Base-by-base conservation (phyloP, 2,329 filamentous ascomycete genomes). In the Balansia obtecta region DNA sequence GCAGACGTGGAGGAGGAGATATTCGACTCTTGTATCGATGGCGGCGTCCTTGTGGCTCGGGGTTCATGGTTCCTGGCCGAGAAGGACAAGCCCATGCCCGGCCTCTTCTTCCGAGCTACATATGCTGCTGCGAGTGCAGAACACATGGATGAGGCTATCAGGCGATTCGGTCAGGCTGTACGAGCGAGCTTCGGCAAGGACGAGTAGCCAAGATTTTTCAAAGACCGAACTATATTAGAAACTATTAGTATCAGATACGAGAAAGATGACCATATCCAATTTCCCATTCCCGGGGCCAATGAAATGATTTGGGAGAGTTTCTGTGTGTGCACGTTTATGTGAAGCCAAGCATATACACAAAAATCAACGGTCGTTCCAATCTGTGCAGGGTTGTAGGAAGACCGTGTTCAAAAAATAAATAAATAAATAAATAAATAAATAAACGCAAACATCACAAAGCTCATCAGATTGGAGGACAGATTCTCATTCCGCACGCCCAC, bases 1-100 rank as follows among this genome's bases (percentile, higher is more conserved):
- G 65, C 78, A 22, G 79, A 80, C 37, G 74, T 98, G 41, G 93
- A 98, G 67, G 83, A 95, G 59, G 81, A 86, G 50, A 88, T 98
- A 43, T 97, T 95, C 73, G 68, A 86, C 58, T 74, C 77, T 0
- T 83, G 83, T 55, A 83, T 96, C 50, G 77, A 82, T 3, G 78
- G 85, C 58, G 85, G 87, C 20, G 87, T 93, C 4, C 74, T 98
- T 44, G 75, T 93, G 2, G 88, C 86, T 52, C 78, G 86, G 45
- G 93, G 93, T 3, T 90, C 83, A 45, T 98, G 90, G 90, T 98
- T 97, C 75, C 77, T 81, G 52, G 86, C 90, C 1, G 85, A 93
- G 63, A 77, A 75, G 42, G 73, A 78, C 45, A 74, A 71, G 61
- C 73, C 68, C 4, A 73, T 74, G 9, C 72, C 74, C 11, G 83